These are phyloP conservation scores for Rhodosporidiobolus sp. DNA, from an alignment of 768 basidiomycete genomes.

Conservation along the genomic window DNA sequence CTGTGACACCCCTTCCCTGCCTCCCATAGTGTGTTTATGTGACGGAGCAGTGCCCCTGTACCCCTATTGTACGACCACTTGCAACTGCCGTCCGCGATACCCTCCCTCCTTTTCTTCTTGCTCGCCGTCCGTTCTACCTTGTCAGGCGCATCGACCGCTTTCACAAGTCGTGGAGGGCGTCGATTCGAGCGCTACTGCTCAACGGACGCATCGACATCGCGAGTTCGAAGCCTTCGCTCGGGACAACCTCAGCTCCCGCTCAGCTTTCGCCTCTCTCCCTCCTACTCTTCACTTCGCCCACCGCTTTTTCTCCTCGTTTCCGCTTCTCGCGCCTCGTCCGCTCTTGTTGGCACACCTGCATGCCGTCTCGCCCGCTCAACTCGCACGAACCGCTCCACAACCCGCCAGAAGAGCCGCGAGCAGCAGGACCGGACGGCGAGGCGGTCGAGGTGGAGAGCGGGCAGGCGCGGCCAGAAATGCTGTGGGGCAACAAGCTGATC, in stretches of 20 bases:
- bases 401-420: too few relatives aligned
- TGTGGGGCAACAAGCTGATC: neutral
- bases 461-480: neutral
- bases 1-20: neutral
- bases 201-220: too few relatives aligned
- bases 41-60: slow-evolving; percentile 1
- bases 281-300: neutral
- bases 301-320: too few relatives aligned
- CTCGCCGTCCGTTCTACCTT: neutral
- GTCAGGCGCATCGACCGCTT: neutral
- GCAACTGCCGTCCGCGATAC: neutral
- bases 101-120: neutral
- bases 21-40: neutral
- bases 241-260: neutral
- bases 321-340: too few relatives aligned
- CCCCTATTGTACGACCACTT: neutral
- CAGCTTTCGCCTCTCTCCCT: neutral
- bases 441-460: too few relatives aligned
- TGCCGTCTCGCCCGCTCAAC: too few relatives aligned
- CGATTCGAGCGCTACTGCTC: too few relatives aligned
- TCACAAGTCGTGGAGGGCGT: too few relatives aligned
- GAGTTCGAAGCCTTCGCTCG: too few relatives aligned
- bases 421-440: too few relatives aligned
- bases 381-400: too few relatives aligned
- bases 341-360: too few relatives aligned